phyloP scores from a whole-genome alignment of 2,329 filamentous ascomycete species.

The Talaromyces sp. region DNA sequence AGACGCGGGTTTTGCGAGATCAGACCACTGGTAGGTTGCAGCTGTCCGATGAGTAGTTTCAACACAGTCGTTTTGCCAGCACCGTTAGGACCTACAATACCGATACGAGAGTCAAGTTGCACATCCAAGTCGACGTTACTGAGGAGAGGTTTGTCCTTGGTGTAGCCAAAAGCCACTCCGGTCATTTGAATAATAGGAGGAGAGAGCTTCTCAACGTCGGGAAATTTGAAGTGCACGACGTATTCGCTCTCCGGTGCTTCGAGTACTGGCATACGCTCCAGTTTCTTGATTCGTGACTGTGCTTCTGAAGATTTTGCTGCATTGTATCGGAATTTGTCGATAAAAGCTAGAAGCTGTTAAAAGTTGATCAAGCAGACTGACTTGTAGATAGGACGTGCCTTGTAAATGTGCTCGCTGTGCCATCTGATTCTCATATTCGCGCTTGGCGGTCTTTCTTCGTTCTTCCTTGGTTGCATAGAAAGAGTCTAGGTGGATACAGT shows the following conservation, averaged over 20 bases:
- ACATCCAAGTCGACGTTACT: slow-evolving; percentile 90
- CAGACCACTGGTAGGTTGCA: slow-evolving; percentile 70
- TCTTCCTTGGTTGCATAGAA: slow-evolving; percentile 98
- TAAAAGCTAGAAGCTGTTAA: slow-evolving; percentile 61
- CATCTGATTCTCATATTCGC: slow-evolving; percentile 99
- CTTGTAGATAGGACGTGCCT: slow-evolving; percentile 32
- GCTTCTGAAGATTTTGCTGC: slow-evolving; percentile 97
- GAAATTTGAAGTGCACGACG: slow-evolving; percentile 94
- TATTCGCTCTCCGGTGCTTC: slow-evolving; percentile 91
- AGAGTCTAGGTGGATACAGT: slow-evolving; percentile 54
- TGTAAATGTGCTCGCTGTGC: slow-evolving; percentile 87
- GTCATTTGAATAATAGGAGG: slow-evolving; percentile 98
- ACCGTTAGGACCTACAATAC: slow-evolving; percentile 98
- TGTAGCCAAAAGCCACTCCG: slow-evolving; percentile 86
- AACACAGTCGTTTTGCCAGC: slow-evolving; percentile 98
- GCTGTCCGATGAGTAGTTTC: slow-evolving; percentile 88
- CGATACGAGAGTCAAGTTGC: slow-evolving; percentile 94
- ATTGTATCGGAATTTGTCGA: slow-evolving; percentile 99
- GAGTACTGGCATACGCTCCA: slow-evolving; percentile 93
- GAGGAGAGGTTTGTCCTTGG: slow-evolving; percentile 71
- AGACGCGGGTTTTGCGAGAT: slow-evolving; percentile 87
- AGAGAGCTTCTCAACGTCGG: slow-evolving; percentile 94
- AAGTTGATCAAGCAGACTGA: too few species aligned
- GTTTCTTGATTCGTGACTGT: slow-evolving; percentile 97
- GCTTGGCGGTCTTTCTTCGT: slow-evolving; percentile 90